Percentiles rank a stretch among this genome's conserved stretches.
phyloP scores from a whole-genome alignment of 2,329 filamentous ascomycete genomes.

The Colletotrichum paranaense region DNA sequence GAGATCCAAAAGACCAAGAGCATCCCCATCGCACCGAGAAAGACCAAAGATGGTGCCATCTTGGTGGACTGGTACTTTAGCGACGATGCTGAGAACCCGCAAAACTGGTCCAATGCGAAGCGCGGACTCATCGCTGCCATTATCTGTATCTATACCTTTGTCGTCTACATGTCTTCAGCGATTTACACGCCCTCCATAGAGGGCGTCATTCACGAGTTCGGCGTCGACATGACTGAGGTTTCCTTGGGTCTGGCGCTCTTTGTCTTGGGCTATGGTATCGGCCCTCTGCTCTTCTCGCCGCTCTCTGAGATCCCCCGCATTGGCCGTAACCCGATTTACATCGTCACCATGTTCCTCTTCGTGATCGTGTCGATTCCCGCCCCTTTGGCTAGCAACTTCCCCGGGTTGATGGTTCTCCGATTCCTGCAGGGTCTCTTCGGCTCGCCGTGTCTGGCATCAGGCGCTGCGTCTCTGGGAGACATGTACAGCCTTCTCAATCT shows the following conservation, averaged over 20 bases:
- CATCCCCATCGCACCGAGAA: slow-evolving; percentile 59
- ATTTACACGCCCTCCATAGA: slow-evolving; percentile 59
- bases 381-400: slow-evolving; percentile 70
- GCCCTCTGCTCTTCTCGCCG: slow-evolving; percentile 74
- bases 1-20: slow-evolving; percentile 56
- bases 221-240: slow-evolving; percentile 61
- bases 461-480: slow-evolving; percentile 62
- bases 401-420: slow-evolving; percentile 71
- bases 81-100: slow-evolving; percentile 66
- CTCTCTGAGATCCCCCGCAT: slow-evolving; percentile 74
- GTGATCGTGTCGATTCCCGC: slow-evolving; percentile 74
- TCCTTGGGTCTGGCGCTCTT: slow-evolving; percentile 71
- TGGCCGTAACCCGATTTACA: slow-evolving; percentile 76
- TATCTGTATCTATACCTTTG: slow-evolving; percentile 69
- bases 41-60: slow-evolving; percentile 61
- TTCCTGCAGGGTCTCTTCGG: slow-evolving; percentile 77
- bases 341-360: slow-evolving; percentile 75
- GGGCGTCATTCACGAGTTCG: slow-evolving; percentile 64
- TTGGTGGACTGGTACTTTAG: slow-evolving; percentile 67
- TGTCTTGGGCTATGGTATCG: slow-evolving; percentile 72
- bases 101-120: slow-evolving; percentile 63
- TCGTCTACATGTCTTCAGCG: slow-evolving; percentile 63
- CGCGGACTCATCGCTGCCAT: slow-evolving; percentile 53
- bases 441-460: slow-evolving; percentile 72
- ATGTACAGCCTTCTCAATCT: slow-evolving; percentile 66